Base-by-base conservation (phyloP, 139 green algal species). In the Chlamydomonas asymmetrica region DNA sequence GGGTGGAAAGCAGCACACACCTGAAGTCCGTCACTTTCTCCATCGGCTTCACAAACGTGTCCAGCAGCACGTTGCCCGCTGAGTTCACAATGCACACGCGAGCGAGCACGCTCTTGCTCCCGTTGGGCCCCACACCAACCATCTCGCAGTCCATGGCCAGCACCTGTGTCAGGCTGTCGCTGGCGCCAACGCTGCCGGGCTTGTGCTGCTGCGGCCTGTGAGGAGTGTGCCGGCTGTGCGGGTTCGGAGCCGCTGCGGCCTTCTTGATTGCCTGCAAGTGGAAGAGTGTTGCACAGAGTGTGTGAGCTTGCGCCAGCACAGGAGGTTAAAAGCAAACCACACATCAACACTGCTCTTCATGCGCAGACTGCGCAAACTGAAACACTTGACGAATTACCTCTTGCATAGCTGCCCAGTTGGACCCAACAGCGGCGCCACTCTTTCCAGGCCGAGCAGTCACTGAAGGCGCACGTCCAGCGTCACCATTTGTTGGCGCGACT, bases 81-180 rank as follows among this genome's bases (percentile, higher is more conserved):
- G 84, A 71, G 80, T 98, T 97, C 13, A 98, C 87, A 0, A 97
- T 59, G 62, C 68, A 85, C 50, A 94, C 91, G 29, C 90, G 84
- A 0, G 95, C 95, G 32, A 98, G 82, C 0, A 86, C 78, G 48
- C 78, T 90, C 31, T 77, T 61, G 16, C 54, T 27, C 1, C 91
- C 95, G 0, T 74, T 76, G 0, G 80, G 80, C 0, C 94, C 95
- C 23, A 95, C 87, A 1, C 95, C 95, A 54, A 99, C 95, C 93
- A 98, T 98, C 85, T 99, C 95, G 85, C 95, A 99, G 73, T 99
- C 95, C 22, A 99, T 66, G 0, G 95, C 94, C 32, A 98, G 25
- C 0, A 96, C 78, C 9, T 72, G 45, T 3, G 84, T 90, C 25
- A 79, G 27, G 3, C 31, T 64, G 60, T n/a, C n/a, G n/a, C 31